Evolutionary conservation across 202 grass and related monocot genomes (phyloP).

Genomic region (Setaria viridis): DNA sequence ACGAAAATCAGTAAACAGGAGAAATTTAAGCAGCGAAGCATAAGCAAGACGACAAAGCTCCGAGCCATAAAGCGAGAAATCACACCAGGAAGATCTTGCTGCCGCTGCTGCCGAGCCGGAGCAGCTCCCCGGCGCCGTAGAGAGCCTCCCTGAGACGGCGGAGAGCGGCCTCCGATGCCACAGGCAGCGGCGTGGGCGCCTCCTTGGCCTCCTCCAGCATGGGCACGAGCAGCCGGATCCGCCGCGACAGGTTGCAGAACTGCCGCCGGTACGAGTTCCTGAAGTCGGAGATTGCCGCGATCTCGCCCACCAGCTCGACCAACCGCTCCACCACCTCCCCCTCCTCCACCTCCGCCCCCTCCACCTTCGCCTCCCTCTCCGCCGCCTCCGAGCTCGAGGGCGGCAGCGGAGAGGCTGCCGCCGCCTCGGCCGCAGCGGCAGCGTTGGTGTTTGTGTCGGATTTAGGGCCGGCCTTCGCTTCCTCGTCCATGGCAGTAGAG

Average conservation of each 20-base stretch:
- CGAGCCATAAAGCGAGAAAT: constrained; percentile 33
- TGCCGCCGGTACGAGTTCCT: constrained; percentile 83
- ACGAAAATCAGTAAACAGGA: not conserved
- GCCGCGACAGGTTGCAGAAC: constrained; percentile 85
- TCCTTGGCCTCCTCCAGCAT: constrained; percentile 97
- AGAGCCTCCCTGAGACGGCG: constrained; percentile 63
- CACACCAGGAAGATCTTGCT: constrained; percentile 96
- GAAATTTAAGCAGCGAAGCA: not conserved
- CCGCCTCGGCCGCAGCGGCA: constrained; percentile 53
- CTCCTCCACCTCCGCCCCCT: not conserved
- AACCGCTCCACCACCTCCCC: constrained; percentile 61
- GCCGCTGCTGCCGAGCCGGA: constrained; percentile 72
- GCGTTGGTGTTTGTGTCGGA: constrained; percentile 30
- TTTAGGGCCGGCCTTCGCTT: constrained; percentile 16
- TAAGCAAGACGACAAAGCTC: constrained; percentile 28
- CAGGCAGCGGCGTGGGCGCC: constrained; percentile 50
- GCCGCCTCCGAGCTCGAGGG: constrained; percentile 25
- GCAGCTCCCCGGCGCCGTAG: constrained; percentile 63
- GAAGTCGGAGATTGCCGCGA: constrained; percentile 70
- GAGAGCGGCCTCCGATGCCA: constrained; percentile 45
- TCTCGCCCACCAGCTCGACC: constrained; percentile 64
- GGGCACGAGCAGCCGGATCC: constrained; percentile 90
- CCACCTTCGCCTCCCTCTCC: not conserved
- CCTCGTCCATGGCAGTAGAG: constrained; percentile 48
- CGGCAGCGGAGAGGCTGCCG: constrained; percentile 55